Evolutionary conservation across 23 red algal species (phyloP).

Genomic region (Gracilariopsis chorda): DNA sequence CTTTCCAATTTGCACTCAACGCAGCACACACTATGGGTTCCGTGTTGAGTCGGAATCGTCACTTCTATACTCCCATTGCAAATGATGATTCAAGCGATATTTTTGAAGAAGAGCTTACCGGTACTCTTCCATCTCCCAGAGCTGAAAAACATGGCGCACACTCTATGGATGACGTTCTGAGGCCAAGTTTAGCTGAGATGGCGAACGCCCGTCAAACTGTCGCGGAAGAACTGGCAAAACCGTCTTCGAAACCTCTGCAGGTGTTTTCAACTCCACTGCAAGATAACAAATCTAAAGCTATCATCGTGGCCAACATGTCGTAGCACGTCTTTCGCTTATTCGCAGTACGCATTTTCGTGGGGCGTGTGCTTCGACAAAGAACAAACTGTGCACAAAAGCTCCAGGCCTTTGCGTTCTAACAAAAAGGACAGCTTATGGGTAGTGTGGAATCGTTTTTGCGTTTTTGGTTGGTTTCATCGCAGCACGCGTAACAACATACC

Average conservation of each 20-base stretch:
- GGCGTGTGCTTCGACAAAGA: no score
- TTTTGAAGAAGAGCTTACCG: neutral
- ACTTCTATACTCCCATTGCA: neutral
- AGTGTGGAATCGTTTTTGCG: no score
- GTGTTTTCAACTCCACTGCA: slow-evolving; percentile 6
- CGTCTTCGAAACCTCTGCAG: neutral
- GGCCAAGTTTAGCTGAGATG: neutral
- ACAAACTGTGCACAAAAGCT: no score
- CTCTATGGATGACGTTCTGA: neutral
- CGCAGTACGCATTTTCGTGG: no score
- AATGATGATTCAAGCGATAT: neutral
- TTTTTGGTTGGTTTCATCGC: no score
- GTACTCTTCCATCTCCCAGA: neutral
- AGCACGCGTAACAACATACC: no score
- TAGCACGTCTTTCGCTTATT: neutral
- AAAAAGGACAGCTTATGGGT: no score
- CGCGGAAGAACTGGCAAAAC: neutral
- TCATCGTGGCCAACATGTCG: neutral
- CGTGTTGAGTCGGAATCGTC: neutral
- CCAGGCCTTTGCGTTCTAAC: no score
- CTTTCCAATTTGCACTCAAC: no score
- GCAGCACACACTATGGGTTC: slow-evolving; percentile 25
- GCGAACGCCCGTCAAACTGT: neutral
- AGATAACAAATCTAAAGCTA: neutral
- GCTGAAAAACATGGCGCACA: neutral